Evolutionary conservation across 805 yeast genomes (phyloP), one percentile per base, ranked within the genome.

Genomic region (Myxozyma lipomycoides): DNA sequence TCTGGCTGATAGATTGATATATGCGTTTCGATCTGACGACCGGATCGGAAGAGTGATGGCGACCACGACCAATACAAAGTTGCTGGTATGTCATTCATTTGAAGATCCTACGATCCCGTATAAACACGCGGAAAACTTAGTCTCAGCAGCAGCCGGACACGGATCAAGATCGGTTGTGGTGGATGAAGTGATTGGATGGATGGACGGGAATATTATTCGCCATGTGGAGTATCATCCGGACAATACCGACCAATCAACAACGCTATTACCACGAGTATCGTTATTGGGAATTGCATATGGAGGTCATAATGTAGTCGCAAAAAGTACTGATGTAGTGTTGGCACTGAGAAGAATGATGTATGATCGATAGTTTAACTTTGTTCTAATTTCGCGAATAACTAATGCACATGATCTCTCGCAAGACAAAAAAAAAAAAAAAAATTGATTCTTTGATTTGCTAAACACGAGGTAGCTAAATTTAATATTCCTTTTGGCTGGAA

Each of bases 231-330:
- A 49, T 49, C 28, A 28, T 40, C 21, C 41, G 12, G 32, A 28
- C 32, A n/a, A n/a, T n/a, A n/a, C n/a, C n/a, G n/a, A n/a, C n/a
- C n/a, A n/a, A n/a, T n/a, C n/a, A n/a, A n/a, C n/a, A n/a, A n/a
- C n/a, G n/a, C n/a, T n/a, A n/a, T n/a, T n/a, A n/a, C n/a, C n/a
- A n/a, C 7, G 32, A 28, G 32, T 28, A 12, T 28, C 32, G 32
- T 12, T 47, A 46, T 35, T 52, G 32, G 57, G 50, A 2, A 21
- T 49, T 18, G 36, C 22, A 18, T 52, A 52, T 51, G 57, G 57
- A 15, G 57, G 57, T 2, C 54, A 52, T 41, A 49, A 49, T 22
- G 28, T 36, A 10, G 45, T 52, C 15, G 45, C 51, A 3, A 45
- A 49, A 24, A 45, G 55, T 5, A 42, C 52, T n/a, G 57, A 52